Evolutionary conservation across 768 basidiomycete species (phyloP).

Genomic region (Boletus sp.): DNA sequence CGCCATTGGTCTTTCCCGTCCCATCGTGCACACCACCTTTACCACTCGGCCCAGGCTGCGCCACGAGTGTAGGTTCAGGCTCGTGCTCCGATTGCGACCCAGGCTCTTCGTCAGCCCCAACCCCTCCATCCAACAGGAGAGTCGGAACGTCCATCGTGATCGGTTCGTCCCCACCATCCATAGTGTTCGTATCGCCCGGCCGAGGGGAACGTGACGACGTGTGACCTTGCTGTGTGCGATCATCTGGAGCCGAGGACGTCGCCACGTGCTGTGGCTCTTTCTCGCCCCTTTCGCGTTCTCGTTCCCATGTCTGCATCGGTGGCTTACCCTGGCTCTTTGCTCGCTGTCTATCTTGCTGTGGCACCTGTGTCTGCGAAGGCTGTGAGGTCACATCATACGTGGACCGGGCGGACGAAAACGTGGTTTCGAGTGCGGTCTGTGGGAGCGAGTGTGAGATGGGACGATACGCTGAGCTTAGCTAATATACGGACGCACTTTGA

Average conservation of each 20-base stretch:
- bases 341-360: conserved; percentile 3
- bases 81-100: conserved; percentile 6
- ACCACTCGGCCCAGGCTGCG: neutral
- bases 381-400: conserved; percentile 57
- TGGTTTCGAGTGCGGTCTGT: conserved; percentile 63
- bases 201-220: neutral
- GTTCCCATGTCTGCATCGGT: neutral
- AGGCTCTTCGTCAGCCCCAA: neutral
- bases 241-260: neutral
- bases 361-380: conserved; percentile 17
- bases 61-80: conserved; percentile 21
- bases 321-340: neutral
- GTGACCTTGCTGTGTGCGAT: neutral
- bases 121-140: neutral
- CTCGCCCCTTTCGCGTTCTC: neutral
- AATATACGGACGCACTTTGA: conserved; percentile 55
- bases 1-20: neutral
- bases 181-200: neutral
- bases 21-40: neutral
- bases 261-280: neutral
- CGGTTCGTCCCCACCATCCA: neutral
- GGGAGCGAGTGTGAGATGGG: neutral
- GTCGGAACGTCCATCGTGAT: conserved; percentile 11
- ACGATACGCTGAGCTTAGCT: neutral
- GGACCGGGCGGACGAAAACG: conserved; percentile 69